phyloP scores from a whole-genome alignment of 306 rosid genomes.

The Cicer chorassanicum region DNA sequence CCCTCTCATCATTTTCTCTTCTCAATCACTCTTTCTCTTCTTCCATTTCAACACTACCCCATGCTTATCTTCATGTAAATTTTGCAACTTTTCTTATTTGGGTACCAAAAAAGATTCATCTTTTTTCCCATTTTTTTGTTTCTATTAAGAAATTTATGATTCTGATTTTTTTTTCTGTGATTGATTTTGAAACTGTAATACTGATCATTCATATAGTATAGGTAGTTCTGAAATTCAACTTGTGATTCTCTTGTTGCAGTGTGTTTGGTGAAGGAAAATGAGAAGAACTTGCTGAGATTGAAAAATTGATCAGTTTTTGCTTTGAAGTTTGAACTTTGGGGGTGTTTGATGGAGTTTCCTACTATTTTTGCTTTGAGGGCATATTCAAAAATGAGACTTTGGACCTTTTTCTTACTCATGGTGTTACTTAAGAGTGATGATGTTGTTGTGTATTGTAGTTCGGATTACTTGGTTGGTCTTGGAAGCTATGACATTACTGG shows the following conservation, averaged over 20 bases:
- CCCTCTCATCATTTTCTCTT: background rate
- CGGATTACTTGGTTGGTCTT: conserved; percentile 78
- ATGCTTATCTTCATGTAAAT: conserved; percentile 36
- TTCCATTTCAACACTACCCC: conserved; percentile 12
- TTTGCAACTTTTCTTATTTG: conserved; percentile 35
- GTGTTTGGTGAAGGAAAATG: conserved; percentile 50
- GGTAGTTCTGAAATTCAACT: conserved; percentile 12
- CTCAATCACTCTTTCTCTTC: background rate
- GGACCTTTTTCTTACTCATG: conserved; percentile 44
- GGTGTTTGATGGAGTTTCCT: conserved; percentile 43
- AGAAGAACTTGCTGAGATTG: conserved; percentile 46
- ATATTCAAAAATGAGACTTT: conserved; percentile 35
- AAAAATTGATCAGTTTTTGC: background rate
- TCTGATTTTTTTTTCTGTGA: background rate
- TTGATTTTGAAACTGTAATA: conserved; percentile 25
- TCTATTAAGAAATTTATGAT: background rate
- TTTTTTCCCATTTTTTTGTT: background rate
- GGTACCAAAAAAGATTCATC: conserved; percentile 18
- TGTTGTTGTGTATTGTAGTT: conserved; percentile 50
- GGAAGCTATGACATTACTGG: conserved; percentile 97
- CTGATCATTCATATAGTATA: background rate
- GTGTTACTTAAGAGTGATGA: conserved; percentile 44
- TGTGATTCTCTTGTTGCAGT: background rate
- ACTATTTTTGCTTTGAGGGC: conserved; percentile 25
- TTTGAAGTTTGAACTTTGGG: conserved; percentile 22